Base-by-base conservation (phyloP, 1,284 basidiomycete species). In the Cystobasidium sp. region DNA sequence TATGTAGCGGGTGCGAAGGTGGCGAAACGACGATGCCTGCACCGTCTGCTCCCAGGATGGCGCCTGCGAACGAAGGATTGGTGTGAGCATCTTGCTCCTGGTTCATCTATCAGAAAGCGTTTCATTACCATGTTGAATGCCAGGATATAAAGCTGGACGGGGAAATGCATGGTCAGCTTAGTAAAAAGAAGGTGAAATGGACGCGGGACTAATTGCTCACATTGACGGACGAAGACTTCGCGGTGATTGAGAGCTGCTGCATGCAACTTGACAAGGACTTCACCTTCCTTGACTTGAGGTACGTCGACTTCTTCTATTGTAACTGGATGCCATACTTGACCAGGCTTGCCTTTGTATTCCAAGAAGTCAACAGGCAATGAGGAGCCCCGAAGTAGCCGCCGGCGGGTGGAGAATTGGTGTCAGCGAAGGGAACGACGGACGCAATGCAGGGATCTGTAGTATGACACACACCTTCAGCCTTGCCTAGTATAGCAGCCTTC, bases 201-300 rank as follows among this genome's bases (percentile, higher is more conserved):
- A 52, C 7, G 49, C 20, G 43, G 43, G 20, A 9, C 24, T 6
- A 58, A 16, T 4, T 6, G 20, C 75, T 41, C 22, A 78, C 77
- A 74, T 52, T 80, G 79, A 8, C 79, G 75, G 12, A 77, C 75
- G 75, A 80, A 80, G 12, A 80, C 68, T 31, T 80, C 79, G 43
- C 76, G 55, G 58, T 80, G 79, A 55, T 80, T 80, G 72, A 77
- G 78, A 6, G 76, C 79, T 0, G 76, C 75, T 9, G 76, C 68
- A 41, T 77, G 55, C 0, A 80, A 58, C 66, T 77, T 79, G 75
- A 80, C 75, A 20, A 79, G 73, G 10, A 79, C 77, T 31, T 79
- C 67, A 1, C 58, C 78, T 43, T 70, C 46, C 47, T 69, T 71
- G 37, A 62, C 47, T 47, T 75, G 46, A 7, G 75, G 75, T 2